These are phyloP conservation scores for Colletotrichum coccodes DNA, from an alignment of 2,329 filamentous ascomycete species.

Conservation along the genomic window DNA sequence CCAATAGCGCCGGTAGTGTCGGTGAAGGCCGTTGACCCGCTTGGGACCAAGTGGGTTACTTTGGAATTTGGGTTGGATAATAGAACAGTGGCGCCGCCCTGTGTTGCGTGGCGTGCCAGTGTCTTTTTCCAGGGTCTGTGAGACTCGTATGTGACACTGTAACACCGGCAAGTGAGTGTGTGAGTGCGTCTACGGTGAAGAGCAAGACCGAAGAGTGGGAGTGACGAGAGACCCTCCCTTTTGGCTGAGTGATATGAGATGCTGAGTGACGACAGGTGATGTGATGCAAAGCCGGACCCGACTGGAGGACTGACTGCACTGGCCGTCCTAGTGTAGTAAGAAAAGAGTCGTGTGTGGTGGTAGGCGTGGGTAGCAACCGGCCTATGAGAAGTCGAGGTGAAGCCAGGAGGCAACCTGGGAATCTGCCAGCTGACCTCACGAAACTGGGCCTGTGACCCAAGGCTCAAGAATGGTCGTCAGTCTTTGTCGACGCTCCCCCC, in stretches of 20 bases:
- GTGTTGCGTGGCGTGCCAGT: conserved; percentile 24
- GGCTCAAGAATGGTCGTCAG: conserved; percentile 8
- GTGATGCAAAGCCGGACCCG: too few species aligned
- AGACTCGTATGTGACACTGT: conserved; percentile 12
- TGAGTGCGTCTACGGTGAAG: background rate
- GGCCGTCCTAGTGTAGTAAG: conserved; percentile 11
- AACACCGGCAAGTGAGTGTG: conserved; percentile 12
- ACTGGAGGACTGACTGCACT: background rate
- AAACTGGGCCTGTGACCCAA: conserved; percentile 24
- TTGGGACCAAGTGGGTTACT: conserved; percentile 16
- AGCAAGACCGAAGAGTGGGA: background rate
- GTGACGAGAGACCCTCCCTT: background rate
- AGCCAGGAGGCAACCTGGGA: background rate
- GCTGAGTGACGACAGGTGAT: background rate
- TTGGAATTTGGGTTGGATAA: conserved; percentile 25
- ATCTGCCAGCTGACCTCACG: conserved; percentile 31
- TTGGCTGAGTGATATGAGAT: conserved; percentile 12
- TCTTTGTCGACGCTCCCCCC: conserved; percentile 7
- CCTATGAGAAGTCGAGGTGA: conserved; percentile 26
- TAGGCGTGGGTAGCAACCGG: conserved; percentile 15
- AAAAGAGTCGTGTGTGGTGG: conserved; percentile 19
- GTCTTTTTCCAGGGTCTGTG: conserved; percentile 14
- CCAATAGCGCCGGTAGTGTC: conserved; percentile 30
- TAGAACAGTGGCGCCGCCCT: conserved; percentile 16
- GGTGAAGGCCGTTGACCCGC: conserved; percentile 33